Evolutionary conservation across 106 monocot species (phyloP).

Genomic region (Xerophyta viscosa): DNA sequence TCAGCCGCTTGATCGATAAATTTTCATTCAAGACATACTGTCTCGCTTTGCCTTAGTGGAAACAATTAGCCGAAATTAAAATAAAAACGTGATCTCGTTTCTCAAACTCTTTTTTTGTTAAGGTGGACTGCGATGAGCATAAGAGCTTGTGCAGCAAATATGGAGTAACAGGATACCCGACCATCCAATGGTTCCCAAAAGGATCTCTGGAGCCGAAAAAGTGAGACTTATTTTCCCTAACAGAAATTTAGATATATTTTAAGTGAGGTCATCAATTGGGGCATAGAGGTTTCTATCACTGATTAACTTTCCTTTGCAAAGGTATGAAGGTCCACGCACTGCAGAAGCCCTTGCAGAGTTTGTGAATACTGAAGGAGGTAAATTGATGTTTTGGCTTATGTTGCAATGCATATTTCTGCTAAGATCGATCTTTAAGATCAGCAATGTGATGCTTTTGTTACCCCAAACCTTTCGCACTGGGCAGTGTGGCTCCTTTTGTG

Average conservation of each 20-base stretch:
- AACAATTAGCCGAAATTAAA: no score
- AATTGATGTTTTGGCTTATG: no score
- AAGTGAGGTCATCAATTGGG: neutral
- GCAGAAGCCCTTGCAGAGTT: slow-evolving; percentile 90
- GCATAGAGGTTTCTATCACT: no score
- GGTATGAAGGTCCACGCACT: slow-evolving; percentile 91
- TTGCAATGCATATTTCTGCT: no score
- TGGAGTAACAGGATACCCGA: slow-evolving; percentile 94
- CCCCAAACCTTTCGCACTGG: no score
- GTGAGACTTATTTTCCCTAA: slow-evolving; percentile 27
- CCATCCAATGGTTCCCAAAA: slow-evolving; percentile 98
- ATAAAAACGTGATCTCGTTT: no score
- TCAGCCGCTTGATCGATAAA: neutral
- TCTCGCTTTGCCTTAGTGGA: no score
- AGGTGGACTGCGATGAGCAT: slow-evolving; percentile 98
- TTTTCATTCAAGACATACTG: no score
- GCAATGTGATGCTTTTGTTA: no score
- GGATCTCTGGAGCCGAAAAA: slow-evolving; percentile 95
- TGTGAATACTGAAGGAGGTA: slow-evolving; percentile 98
- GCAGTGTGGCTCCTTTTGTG: no score
- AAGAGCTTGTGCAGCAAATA: slow-evolving; percentile 95
- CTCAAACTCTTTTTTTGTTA: slow-evolving; percentile 1
- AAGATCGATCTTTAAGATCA: no score
- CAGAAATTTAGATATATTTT: neutral
- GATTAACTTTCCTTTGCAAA: neutral